Percentiles rank a stretch among this genome's conserved stretches.
Evolutionary conservation across 345 rosid species (phyloP).

Genomic region (Aurinia saxatilis): DNA sequence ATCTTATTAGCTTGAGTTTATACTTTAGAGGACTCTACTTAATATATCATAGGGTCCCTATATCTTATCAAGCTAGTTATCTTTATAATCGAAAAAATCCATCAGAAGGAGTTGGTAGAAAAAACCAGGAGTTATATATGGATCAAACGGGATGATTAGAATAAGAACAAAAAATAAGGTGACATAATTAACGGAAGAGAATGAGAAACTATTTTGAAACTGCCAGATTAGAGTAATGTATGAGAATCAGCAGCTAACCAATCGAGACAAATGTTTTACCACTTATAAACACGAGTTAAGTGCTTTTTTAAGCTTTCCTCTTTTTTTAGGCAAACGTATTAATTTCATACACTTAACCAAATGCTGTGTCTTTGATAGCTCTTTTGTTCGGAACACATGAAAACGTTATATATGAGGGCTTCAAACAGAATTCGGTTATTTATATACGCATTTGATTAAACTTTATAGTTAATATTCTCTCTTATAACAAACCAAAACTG

Average conservation of each 20-base stretch:
- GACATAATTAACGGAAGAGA: not conserved
- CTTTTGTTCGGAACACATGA: slow-evolving; percentile 9
- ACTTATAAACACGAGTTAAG: slow-evolving; percentile 22
- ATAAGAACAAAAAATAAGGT: not conserved
- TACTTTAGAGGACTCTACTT: not conserved
- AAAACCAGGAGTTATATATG: not conserved
- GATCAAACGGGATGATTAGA: not conserved
- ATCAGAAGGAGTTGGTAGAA: slow-evolving; percentile 2
- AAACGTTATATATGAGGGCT: slow-evolving; percentile 25
- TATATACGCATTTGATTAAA: not conserved
- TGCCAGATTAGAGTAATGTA: slow-evolving; percentile 7
- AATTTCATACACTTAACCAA: slow-evolving; percentile 14
- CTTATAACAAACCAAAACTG: too few species aligned
- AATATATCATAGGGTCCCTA: not conserved
- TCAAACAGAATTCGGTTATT: slow-evolving; percentile 11
- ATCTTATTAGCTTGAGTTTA: not conserved
- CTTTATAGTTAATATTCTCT: not conserved
- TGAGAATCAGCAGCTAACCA: slow-evolving; percentile 10
- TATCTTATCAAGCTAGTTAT: not conserved
- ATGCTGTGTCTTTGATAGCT: not conserved
- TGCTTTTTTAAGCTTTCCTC: not conserved
- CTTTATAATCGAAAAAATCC: slow-evolving; percentile 10
- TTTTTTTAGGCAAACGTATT: slow-evolving; percentile 4
- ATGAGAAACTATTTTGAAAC: slow-evolving; percentile 13
- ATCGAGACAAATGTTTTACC: not conserved